Evolutionary conservation across 768 basidiomycete genomes (phyloP), one percentile per base, ranked within the genome.

Genomic region (Suillus paluster): DNA sequence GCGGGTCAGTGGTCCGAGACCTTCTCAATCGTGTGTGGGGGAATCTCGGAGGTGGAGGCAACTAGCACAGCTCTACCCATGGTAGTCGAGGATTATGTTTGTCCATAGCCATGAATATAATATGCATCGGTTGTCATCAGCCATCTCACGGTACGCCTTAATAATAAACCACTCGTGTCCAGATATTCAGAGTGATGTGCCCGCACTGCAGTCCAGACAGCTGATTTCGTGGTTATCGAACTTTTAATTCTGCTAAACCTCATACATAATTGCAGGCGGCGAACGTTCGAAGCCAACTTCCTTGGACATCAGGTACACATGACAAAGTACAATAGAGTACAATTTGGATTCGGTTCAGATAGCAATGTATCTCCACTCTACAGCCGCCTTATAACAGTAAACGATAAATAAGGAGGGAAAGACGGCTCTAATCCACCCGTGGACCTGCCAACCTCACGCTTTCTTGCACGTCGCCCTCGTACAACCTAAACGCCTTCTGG

Each of bases 401-500:
- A 55, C 10, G 8, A 55, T 55, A 38, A 54, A 36, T 54, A 36
- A 54, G 52, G n/a, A n/a, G 33, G 33, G 30, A 23, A 23, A 15
- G 39, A 25, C 19, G 27, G 25, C 8, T 54, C 49, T 64, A 74
- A 52, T 74, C 73, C 60, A 74, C 52, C 54, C 15, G 76, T 23
- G 96, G 97, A 42, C 96, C 97, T 25, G 95, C 94, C 64, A 84
- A 71, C 70, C 89, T 83, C 61, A 97, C 94, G 75, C 89, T 89
- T 69, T 85, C 84, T 36, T 87, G 83, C 9, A 97, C 93, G 67
- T 93, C 93, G 70, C 82, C 85, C 81, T 95, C 91, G 74, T 99
- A 99, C 74, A 95, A 78, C 69, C 87, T 89, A 78, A 97, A 97
- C 44, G 95, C 96, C 79, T 91, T 94, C 73, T 84, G 81, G 87